A percentile compares a stretch with the other conserved stretches of the same genome.
Evolutionary conservation across 495 filamentous ascomycete species (phyloP).

Genomic region (Barbatosphaeria neglecta): DNA sequence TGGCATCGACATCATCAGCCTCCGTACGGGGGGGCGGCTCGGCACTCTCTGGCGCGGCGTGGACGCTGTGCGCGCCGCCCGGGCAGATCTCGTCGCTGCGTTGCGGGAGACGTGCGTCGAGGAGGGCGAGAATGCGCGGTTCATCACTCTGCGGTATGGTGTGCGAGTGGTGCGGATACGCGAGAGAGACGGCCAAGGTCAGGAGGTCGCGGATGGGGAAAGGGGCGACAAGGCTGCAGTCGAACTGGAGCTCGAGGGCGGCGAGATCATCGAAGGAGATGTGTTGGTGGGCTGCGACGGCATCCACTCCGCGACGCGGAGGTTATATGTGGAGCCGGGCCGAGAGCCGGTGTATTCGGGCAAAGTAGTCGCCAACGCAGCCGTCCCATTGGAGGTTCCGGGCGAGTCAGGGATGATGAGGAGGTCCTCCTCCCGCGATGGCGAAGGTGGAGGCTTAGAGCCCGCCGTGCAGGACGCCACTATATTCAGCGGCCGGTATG

Average conservation of each 20-base stretch:
- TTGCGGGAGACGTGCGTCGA: conserved; percentile 26
- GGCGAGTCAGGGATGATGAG: conserved; percentile 15
- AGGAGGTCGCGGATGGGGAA: too few relatives aligned
- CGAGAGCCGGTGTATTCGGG: conserved; percentile 43
- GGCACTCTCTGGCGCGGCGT: conserved; percentile 32
- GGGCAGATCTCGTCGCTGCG: conserved; percentile 33
- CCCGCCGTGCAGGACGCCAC: conserved; percentile 33
- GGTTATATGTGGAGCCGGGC: conserved; percentile 38
- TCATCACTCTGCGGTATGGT: conserved; percentile 22
- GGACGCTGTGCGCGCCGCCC: conserved; percentile 36
- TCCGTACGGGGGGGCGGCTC: conserved; percentile 34
- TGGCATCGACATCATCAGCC: conserved; percentile 34
- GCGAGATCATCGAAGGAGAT: conserved; percentile 34
- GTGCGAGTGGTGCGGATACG: conserved; percentile 11
- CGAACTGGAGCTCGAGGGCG: conserved; percentile 38
- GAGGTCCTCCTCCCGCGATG: too few relatives aligned
- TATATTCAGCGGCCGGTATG: conserved; percentile 41
- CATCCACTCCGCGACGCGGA: conserved; percentile 47
- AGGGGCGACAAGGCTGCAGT: too few relatives aligned
- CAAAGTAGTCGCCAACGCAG: conserved; percentile 39
- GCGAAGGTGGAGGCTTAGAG: too few relatives aligned
- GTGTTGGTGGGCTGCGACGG: conserved; percentile 52
- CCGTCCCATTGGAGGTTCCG: conserved; percentile 16
- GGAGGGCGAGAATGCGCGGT: conserved; percentile 3
- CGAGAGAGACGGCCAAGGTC: conserved; percentile 25